Conservation (phyloP, 148 eudicot species). For the Vaccinium corymbosum region DNA sequence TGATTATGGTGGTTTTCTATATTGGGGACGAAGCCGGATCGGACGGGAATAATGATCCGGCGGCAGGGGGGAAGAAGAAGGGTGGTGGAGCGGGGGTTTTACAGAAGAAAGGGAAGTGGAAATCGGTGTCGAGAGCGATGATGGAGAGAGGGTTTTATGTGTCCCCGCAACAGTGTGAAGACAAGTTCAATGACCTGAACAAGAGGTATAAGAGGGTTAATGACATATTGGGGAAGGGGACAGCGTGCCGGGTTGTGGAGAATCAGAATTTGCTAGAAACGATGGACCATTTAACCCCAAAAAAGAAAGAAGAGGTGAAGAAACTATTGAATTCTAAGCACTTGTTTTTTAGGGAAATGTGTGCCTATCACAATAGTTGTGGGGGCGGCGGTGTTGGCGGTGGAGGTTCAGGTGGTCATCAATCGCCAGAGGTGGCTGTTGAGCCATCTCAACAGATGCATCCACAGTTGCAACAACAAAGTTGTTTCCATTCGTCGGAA, state of each 20-base stretch:
- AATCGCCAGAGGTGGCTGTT: slow-evolving; percentile 23
- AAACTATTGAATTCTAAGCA: slow-evolving; percentile 91
- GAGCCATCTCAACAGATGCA: slow-evolving; percentile 24
- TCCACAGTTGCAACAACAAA: slow-evolving; percentile 26
- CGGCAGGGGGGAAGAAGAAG: slow-evolving; percentile 40
- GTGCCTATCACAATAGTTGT: slow-evolving; percentile 88
- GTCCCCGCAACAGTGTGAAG: slow-evolving; percentile 97
- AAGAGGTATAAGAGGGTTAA: slow-evolving; percentile 95
- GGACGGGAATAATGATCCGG: slow-evolving; percentile 26
- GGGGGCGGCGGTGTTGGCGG: slow-evolving; percentile 35
- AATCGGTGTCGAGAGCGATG: slow-evolving; percentile 89
- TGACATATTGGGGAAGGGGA: slow-evolving; percentile 80
- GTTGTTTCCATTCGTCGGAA: slow-evolving; percentile 44
- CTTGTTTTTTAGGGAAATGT: slow-evolving; percentile 90
- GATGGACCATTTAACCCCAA: slow-evolving; percentile 63
- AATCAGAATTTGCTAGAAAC: slow-evolving; percentile 70
- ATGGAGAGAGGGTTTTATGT: slow-evolving; percentile 87
- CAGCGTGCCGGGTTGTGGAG: slow-evolving; percentile 82
- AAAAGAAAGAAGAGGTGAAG: slow-evolving; percentile 75
- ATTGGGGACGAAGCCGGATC: slow-evolving; percentile 69
- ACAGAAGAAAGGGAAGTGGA: slow-evolving; percentile 98
- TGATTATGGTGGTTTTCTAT: slow-evolving; percentile 84
- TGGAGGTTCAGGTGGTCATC: slow-evolving; percentile 17
- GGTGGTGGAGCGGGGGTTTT: slow-evolving; percentile 36
- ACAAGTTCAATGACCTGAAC: slow-evolving; percentile 88